Evolutionary conservation across 2,329 filamentous ascomycete species (phyloP).

Genomic region (Colletotrichum cuscutae): DNA sequence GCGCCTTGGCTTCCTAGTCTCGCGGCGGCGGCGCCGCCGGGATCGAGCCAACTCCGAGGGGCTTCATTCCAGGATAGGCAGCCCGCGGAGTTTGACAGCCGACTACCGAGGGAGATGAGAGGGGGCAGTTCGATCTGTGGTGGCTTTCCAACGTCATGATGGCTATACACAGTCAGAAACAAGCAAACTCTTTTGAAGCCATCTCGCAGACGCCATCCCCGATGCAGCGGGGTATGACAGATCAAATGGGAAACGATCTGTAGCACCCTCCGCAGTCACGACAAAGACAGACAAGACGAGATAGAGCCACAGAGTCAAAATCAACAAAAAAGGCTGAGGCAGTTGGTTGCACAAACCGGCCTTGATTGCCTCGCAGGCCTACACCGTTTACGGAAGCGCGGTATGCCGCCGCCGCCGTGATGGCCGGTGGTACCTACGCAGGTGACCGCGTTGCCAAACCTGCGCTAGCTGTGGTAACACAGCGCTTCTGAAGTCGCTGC

Average conservation of each 20-base stretch:
- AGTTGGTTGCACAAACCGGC: not conserved
- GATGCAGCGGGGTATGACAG: conserved; percentile 17
- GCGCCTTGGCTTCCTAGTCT: not conserved
- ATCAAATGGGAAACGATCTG: not conserved
- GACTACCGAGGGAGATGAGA: not conserved
- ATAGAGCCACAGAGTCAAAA: not conserved
- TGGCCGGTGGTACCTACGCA: not conserved
- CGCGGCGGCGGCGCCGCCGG: too few species aligned
- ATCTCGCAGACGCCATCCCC: not conserved
- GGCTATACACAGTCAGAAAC: not conserved
- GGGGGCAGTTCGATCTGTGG: not conserved
- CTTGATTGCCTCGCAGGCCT: not conserved
- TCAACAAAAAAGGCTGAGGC: not conserved
- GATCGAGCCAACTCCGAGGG: not conserved
- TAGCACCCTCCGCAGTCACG: not conserved
- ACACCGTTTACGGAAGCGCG: not conserved
- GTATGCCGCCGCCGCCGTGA: not conserved
- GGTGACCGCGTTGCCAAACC: not conserved
- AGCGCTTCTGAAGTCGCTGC: not conserved
- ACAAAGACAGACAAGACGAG: not conserved
- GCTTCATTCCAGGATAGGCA: not conserved
- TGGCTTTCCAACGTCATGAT: conserved; percentile 16
- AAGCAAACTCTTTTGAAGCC: not conserved
- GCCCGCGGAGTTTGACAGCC: not conserved
- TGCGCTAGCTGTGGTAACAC: not conserved